Conservation (phyloP, 495 filamentous ascomycete species). For the Penicillium flavigenum region DNA sequence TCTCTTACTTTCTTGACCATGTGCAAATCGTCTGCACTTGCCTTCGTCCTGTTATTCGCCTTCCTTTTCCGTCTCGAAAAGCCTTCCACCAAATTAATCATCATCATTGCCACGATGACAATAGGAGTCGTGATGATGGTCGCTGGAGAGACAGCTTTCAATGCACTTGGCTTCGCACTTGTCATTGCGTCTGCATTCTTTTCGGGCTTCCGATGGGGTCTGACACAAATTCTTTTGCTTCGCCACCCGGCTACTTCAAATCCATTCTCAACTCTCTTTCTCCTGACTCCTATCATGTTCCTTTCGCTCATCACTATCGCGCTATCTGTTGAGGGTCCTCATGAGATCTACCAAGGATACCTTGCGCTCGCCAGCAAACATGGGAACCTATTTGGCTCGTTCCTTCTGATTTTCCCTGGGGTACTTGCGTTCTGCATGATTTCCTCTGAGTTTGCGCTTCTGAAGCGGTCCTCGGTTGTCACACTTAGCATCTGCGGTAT, state of each 20-base stretch:
- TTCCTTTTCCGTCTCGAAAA: slow-evolving; percentile 91
- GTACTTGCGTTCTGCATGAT: slow-evolving; percentile 96
- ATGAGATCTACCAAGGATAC: slow-evolving; percentile 61
- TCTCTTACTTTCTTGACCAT: slow-evolving; percentile 97
- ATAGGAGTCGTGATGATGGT: slow-evolving; percentile 98
- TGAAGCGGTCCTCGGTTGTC: slow-evolving; percentile 93
- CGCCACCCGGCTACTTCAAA: slow-evolving; percentile 95
- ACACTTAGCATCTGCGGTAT: slow-evolving; percentile 96
- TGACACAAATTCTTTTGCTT: slow-evolving; percentile 94
- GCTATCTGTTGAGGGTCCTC: slow-evolving; percentile 79
- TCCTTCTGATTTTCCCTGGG: slow-evolving; percentile 84
- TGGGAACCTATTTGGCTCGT: slow-evolving; percentile 56
- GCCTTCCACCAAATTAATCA: slow-evolving; percentile 78
- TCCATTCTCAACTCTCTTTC: slow-evolving; percentile 96
- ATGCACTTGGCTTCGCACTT: slow-evolving; percentile 81
- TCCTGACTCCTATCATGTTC: slow-evolving; percentile 97
- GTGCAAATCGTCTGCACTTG: slow-evolving; percentile 97
- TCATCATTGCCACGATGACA: slow-evolving; percentile 92
- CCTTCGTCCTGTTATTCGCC: slow-evolving; percentile 93
- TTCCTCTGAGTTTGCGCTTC: slow-evolving; percentile 87
- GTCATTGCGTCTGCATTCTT: slow-evolving; percentile 92
- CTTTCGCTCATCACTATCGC: slow-evolving; percentile 75
- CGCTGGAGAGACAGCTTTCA: slow-evolving; percentile 90
- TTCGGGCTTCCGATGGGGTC: slow-evolving; percentile 94
- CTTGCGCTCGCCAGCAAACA: slow-evolving; percentile 59